phyloP scores from a whole-genome alignment of 75 land plant genomes.

The Gnetum montanum region DNA sequence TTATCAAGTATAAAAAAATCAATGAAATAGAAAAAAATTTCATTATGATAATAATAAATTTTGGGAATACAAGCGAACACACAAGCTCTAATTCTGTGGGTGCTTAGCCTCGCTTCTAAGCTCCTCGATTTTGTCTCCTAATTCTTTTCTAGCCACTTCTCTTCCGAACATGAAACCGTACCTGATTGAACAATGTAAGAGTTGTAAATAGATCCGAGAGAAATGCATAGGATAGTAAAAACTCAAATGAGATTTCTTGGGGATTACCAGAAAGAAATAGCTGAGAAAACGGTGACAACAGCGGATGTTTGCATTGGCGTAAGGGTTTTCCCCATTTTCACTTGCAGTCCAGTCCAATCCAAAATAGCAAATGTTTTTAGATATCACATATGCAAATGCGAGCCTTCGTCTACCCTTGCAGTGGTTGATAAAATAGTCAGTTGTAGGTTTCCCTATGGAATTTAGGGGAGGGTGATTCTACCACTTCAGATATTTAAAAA shows the following conservation, averaged over 20 bases:
- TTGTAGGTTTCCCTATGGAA: too few species aligned
- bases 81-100: not conserved
- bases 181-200: constrained; percentile 22
- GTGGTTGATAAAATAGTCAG: too few species aligned
- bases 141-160: constrained; percentile 76
- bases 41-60: too few species aligned
- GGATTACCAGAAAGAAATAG: constrained; percentile 52
- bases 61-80: too few species aligned
- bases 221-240: not conserved
- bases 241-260: not conserved
- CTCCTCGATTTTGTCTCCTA: constrained; percentile 44
- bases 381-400: too few species aligned
- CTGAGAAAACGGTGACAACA: constrained; percentile 56
- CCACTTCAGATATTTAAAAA: too few species aligned
- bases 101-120: constrained; percentile 18
- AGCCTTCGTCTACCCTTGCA: too few species aligned
- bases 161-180: constrained; percentile 87
- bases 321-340: constrained; percentile 24
- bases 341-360: too few species aligned
- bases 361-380: too few species aligned
- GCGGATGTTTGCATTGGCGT: constrained; percentile 36
- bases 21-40: too few species aligned
- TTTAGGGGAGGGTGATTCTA: too few species aligned
- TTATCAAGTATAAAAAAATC: too few species aligned
- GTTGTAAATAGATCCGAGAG: not conserved